A percentile compares a stretch with the other conserved stretches of the same genome.
Evolutionary conservation across 2,329 filamentous ascomycete genomes (phyloP).

Genomic region (Conoideocrella luteorostrata): DNA sequence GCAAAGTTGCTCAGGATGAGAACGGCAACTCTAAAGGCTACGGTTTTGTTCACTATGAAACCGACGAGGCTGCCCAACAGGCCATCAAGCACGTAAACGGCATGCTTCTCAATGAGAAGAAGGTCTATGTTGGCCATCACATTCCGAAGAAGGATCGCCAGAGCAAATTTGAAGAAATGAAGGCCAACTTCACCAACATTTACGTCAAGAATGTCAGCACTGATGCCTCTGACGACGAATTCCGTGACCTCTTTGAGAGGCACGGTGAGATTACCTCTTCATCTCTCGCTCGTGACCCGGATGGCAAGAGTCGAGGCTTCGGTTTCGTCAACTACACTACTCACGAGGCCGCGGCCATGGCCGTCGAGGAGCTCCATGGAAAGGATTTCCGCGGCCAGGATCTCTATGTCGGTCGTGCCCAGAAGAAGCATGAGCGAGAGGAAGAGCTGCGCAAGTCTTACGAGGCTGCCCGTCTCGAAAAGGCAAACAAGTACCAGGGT

Average conservation of each 20-base stretch:
- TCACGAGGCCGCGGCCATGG: slow-evolving; percentile 78
- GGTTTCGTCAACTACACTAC: slow-evolving; percentile 94
- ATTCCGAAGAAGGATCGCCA: slow-evolving; percentile 99
- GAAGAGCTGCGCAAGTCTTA: slow-evolving; percentile 99
- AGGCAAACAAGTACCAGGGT: slow-evolving; percentile 98
- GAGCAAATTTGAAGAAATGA: slow-evolving; percentile 99
- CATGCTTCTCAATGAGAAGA: slow-evolving; percentile 99
- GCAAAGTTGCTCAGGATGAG: slow-evolving; percentile 99
- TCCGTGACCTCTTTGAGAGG: slow-evolving; percentile 86
- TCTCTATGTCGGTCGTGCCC: slow-evolving; percentile 93
- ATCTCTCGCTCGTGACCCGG: slow-evolving; percentile 79
- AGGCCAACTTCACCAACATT: slow-evolving; percentile 99
- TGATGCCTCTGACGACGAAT: slow-evolving; percentile 87
- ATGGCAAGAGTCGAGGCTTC: slow-evolving; percentile 92
- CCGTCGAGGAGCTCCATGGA: slow-evolving; percentile 87
- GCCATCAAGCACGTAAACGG: slow-evolving; percentile 99
- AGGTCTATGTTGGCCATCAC: slow-evolving; percentile 98
- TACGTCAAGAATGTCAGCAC: slow-evolving; percentile 96
- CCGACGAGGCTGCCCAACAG: slow-evolving; percentile 89
- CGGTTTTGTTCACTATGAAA: slow-evolving; percentile 99
- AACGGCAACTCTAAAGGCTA: slow-evolving; percentile 96
- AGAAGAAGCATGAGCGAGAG: slow-evolving; percentile 99
- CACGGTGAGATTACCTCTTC: slow-evolving; percentile 94
- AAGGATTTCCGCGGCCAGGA: slow-evolving; percentile 91
- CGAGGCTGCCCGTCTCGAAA: slow-evolving; percentile 94